Percentiles rank a stretch among this genome's conserved stretches.
Conservation (phyloP, 169 alveolate genomes). For the Plasmodium reichenowi region DNA sequence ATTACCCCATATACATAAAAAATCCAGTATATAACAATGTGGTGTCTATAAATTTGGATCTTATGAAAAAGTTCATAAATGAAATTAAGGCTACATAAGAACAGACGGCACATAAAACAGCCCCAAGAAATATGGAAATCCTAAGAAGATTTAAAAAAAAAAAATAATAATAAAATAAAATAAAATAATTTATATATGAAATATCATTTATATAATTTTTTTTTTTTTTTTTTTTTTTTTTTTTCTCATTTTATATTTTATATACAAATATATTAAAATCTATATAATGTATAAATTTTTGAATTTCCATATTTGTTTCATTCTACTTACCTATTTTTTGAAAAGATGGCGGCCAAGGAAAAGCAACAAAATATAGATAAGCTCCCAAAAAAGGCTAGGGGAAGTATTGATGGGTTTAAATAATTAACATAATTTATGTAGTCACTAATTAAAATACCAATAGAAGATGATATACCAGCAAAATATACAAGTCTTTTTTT, state of each 20-base stretch:
- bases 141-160: slow-evolving; percentile 1
- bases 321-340: slow-evolving; percentile 41
- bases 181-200: neutral
- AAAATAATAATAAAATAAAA: neutral
- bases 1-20: slow-evolving; percentile 76
- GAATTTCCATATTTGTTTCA: neutral
- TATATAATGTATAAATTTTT: no score
- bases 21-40: slow-evolving; percentile 68
- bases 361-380: slow-evolving; percentile 65
- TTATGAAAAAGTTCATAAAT: slow-evolving; percentile 72
- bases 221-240: neutral
- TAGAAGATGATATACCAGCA: slow-evolving; percentile 60
- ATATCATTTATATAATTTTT: neutral
- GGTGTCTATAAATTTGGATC: slow-evolving; percentile 55
- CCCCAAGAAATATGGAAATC: slow-evolving; percentile 60
- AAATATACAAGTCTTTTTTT: slow-evolving; percentile 57
- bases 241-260: no score
- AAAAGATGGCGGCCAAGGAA: slow-evolving; percentile 74
- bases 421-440: slow-evolving; percentile 66
- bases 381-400: slow-evolving; percentile 71
- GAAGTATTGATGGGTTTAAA: slow-evolving; percentile 71
- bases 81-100: slow-evolving; percentile 63
- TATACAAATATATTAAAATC: no score
- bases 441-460: slow-evolving; percentile 71
- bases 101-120: slow-evolving; percentile 55